Evolutionary conservation across 257 asterid species (phyloP).

Genomic region (Phtheirospermum japonicum): DNA sequence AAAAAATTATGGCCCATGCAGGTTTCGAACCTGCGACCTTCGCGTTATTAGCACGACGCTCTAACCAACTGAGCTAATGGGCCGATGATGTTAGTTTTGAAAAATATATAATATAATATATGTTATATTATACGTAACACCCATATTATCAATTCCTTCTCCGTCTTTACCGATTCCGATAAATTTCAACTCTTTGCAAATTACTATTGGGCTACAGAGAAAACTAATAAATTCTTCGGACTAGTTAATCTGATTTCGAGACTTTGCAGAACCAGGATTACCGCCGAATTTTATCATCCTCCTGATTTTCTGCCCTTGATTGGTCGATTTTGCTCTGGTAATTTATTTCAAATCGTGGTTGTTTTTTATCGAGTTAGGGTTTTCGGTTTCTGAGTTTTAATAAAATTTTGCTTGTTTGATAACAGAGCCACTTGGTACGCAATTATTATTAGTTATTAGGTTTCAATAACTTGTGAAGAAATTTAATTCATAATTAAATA

Average conservation of each 20-base stretch:
- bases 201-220: no score
- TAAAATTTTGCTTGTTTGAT: slow-evolving; percentile 24
- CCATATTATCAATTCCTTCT: not conserved
- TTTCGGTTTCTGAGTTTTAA: slow-evolving; percentile 13
- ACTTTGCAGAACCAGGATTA: slow-evolving; percentile 16
- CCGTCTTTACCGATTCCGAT: slow-evolving; percentile 1
- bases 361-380: slow-evolving; percentile 6
- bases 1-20: slow-evolving; percentile 68
- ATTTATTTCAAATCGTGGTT: not conserved
- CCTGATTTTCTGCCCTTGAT: slow-evolving; percentile 12
- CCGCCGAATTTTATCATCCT: slow-evolving; percentile 13
- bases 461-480: slow-evolving; percentile 8
- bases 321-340: slow-evolving; percentile 2
- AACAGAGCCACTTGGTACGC: not conserved
- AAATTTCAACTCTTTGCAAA: slow-evolving; percentile 11
- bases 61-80: slow-evolving; percentile 75
- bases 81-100: slow-evolving; percentile 10
- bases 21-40: slow-evolving; percentile 67
- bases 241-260: slow-evolving; percentile 4
- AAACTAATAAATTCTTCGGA: no score
- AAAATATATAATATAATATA: not conserved
- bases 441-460: not conserved
- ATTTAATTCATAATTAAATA: no score
- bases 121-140: no score
- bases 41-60: slow-evolving; percentile 76